These are phyloP conservation scores for Yarrowia alimentaria DNA, from an alignment of 805 yeast genomes.

Conservation along the genomic window DNA sequence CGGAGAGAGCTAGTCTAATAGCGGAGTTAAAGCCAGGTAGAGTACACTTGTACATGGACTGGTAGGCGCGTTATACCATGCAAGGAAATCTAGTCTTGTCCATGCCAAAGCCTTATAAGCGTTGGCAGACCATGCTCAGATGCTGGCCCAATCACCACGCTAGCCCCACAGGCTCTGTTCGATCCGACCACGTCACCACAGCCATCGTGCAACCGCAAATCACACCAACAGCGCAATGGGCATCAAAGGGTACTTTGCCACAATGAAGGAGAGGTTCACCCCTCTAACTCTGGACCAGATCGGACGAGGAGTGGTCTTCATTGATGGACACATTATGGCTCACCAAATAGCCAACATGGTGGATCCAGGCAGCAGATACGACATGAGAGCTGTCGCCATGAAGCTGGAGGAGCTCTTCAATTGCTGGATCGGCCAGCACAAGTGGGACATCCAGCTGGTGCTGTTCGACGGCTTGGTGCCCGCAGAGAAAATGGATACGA, in stretches of 20 bases:
- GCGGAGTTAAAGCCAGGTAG: no score
- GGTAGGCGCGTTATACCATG: no score
- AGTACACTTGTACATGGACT: no score
- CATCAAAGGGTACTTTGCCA: constrained; percentile 18
- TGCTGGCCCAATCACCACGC: no score
- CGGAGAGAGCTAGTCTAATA: no score
- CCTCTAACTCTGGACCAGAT: constrained; percentile 21
- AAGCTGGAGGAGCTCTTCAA: constrained; percentile 16
- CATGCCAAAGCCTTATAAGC: no score
- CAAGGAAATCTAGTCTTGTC: no score
- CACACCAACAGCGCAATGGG: no score
- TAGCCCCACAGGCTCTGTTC: no score
- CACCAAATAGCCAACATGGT: constrained; percentile 23
- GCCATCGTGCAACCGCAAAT: no score
- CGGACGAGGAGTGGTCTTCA: constrained; percentile 9
- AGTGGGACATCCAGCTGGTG: constrained; percentile 18
- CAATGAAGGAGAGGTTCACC: constrained; percentile 14
- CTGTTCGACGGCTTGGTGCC: constrained; percentile 18
- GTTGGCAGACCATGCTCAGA: no score
- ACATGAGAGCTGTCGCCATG: constrained; percentile 11
- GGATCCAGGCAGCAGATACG: constrained; percentile 15
- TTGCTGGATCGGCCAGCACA: constrained; percentile 18
- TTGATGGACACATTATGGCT: constrained; percentile 19
- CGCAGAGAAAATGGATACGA: constrained; percentile 4
- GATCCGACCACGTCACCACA: no score